Percentiles rank a stretch among this genome's conserved stretches.
These are phyloP conservation scores for Epichloe gansuensis DNA, from an alignment of 2,329 filamentous ascomycete species.

Conservation along the genomic window DNA sequence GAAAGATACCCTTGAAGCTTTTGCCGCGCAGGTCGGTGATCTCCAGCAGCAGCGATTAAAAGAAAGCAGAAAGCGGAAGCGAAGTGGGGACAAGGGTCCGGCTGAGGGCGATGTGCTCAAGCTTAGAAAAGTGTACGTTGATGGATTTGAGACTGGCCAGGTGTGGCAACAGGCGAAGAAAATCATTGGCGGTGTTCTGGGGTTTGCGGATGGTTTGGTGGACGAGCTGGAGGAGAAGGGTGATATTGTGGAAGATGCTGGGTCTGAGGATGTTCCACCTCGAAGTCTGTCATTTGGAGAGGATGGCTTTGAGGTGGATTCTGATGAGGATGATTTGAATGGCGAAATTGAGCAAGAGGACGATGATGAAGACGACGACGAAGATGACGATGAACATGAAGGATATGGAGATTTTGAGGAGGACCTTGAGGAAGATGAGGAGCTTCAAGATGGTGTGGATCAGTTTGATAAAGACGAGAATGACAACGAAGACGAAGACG, in stretches of 20 bases:
- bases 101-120: conserved; percentile 47
- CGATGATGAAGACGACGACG: conserved; percentile 11
- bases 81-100: conserved; percentile 33
- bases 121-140: conserved; percentile 68
- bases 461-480: conserved; percentile 21
- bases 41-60: conserved; percentile 57
- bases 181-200: conserved; percentile 51
- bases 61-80: conserved; percentile 66
- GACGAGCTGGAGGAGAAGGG: conserved; percentile 38
- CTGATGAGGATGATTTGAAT: conserved; percentile 19
- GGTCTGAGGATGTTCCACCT: conserved; percentile 20
- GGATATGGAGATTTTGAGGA: conserved; percentile 16
- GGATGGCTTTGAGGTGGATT: conserved; percentile 19
- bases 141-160: conserved; percentile 78
- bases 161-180: conserved; percentile 89
- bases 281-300: conserved; percentile 15
- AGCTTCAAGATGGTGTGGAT: conserved; percentile 22
- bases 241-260: conserved; percentile 23
- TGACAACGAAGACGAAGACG: conserved; percentile 21
- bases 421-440: conserved; percentile 17
- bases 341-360: conserved; percentile 7
- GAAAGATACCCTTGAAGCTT: conserved; percentile 68
- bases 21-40: conserved; percentile 61
- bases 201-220: conserved; percentile 34
- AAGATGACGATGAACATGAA: conserved; percentile 18